phyloP scores from a whole-genome alignment of 2,329 filamentous ascomycete genomes.

The Exserohilum rostratum region DNA sequence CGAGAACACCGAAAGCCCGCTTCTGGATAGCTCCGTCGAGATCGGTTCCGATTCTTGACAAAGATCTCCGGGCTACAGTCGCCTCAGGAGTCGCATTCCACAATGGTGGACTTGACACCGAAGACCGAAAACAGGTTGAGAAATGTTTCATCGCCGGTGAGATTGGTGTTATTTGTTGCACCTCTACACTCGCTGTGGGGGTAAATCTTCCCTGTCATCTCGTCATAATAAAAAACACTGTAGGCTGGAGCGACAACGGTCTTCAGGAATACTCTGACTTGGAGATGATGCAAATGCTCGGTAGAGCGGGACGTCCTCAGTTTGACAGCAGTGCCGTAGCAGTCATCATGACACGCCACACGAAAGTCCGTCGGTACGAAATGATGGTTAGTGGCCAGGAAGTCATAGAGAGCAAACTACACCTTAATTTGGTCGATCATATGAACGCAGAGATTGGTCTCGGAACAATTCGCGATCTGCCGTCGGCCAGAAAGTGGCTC shows the following conservation, averaged over 20 bases:
- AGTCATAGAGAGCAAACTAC: slow-evolving; percentile 76
- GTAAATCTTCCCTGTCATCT: slow-evolving; percentile 85
- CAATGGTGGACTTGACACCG: slow-evolving; percentile 72
- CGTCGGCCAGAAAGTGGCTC: slow-evolving; percentile 75
- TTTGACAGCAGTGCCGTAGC: slow-evolving; percentile 78
- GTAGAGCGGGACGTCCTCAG: slow-evolving; percentile 80
- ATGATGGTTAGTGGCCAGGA: slow-evolving; percentile 76
- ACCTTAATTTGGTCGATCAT: slow-evolving; percentile 80
- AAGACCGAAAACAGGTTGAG: slow-evolving; percentile 71
- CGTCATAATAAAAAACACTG: slow-evolving; percentile 82
- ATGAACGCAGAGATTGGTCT: slow-evolving; percentile 83
- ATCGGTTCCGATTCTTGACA: slow-evolving; percentile 60
- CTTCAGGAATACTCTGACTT: slow-evolving; percentile 78
- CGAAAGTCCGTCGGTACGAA: slow-evolving; percentile 70
- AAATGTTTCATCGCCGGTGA: slow-evolving; percentile 71
- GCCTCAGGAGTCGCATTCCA: slow-evolving; percentile 76
- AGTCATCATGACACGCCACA: slow-evolving; percentile 76
- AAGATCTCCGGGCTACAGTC: slow-evolving; percentile 63
- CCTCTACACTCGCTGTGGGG: slow-evolving; percentile 81
- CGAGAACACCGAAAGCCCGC: slow-evolving; percentile 57
- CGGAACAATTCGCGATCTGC: slow-evolving; percentile 69
- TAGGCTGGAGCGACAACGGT: slow-evolving; percentile 61
- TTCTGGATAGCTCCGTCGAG: slow-evolving; percentile 68
- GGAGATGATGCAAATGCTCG: slow-evolving; percentile 90
- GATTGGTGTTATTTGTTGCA: slow-evolving; percentile 84